Evolutionary conservation across 2,329 filamentous ascomycete genomes (phyloP).

Genomic region (Aureobasidium melanogenum): DNA sequence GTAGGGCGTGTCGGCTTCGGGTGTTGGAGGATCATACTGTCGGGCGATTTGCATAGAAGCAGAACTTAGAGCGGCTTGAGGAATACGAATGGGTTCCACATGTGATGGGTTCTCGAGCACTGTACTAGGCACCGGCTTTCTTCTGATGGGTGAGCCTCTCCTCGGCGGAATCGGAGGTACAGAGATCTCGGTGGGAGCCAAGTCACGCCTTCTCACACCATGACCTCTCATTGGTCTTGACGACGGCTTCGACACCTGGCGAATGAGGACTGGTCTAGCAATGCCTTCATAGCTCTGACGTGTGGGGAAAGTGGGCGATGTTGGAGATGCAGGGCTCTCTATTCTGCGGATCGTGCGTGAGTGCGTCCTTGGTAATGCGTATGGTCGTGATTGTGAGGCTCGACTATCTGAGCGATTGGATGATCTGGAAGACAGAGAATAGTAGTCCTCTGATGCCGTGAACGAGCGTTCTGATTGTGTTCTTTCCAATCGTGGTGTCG

Average conservation of each 20-base stretch:
- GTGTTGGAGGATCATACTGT: conserved; percentile 47
- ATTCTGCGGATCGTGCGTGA: conserved; percentile 4
- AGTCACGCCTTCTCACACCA: conserved; percentile 20
- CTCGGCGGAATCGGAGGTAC: conserved; percentile 13
- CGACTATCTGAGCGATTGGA: conserved; percentile 11
- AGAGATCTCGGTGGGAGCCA: background rate
- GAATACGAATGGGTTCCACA: conserved; percentile 5
- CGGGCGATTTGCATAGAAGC: conserved; percentile 22
- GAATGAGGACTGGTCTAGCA: conserved; percentile 16
- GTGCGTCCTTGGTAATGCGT: conserved; percentile 18
- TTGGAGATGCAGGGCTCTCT: conserved; percentile 26
- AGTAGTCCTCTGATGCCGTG: conserved; percentile 43
- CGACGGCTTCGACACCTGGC: conserved; percentile 19
- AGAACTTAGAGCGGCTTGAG: conserved; percentile 19
- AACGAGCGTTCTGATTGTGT: conserved; percentile 37
- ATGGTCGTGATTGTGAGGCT: conserved; percentile 9
- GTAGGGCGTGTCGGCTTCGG: conserved; percentile 74
- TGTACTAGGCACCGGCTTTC: conserved; percentile 28
- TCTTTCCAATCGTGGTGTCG: conserved; percentile 31
- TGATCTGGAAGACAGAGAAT: conserved; percentile 36
- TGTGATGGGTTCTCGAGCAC: conserved; percentile 17
- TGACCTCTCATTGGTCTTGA: conserved; percentile 26
- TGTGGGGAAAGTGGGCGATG: conserved; percentile 16
- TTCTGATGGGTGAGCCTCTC: conserved; percentile 16
- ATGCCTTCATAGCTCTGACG: conserved; percentile 21